Evolutionary conservation across 2,329 filamentous ascomycete genomes (phyloP).

Genomic region (Pseudogymnoascus sp.): DNA sequence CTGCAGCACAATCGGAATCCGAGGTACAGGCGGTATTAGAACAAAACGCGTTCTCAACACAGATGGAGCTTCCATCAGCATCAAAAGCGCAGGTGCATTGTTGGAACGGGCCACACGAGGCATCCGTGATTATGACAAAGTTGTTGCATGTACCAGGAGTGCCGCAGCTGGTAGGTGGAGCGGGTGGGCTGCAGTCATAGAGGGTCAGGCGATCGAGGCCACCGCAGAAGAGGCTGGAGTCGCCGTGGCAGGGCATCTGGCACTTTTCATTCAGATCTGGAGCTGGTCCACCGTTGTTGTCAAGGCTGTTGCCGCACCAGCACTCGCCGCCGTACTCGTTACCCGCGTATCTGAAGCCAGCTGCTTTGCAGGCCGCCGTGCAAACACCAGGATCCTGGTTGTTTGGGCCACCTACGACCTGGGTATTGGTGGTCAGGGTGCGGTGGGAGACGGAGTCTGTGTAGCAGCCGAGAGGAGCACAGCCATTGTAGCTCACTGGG

Average conservation of each 20-base stretch:
- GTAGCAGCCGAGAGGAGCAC: slow-evolving; percentile 8
- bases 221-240: slow-evolving; percentile 12
- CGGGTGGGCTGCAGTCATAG: background rate
- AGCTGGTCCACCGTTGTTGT: slow-evolving; percentile 7
- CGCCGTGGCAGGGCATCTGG: slow-evolving; percentile 14
- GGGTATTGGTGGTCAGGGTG: background rate
- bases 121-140: background rate
- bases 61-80: background rate
- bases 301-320: slow-evolving; percentile 17
- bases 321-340: slow-evolving; percentile 40
- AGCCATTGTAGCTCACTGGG: background rate
- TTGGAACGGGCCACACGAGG: background rate
- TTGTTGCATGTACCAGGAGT: background rate
- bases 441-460: slow-evolving; percentile 1
- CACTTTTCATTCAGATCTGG: slow-evolving; percentile 30
- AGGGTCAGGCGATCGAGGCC: slow-evolving; percentile 11
- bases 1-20: background rate
- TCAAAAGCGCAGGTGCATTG: background rate
- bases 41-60: background rate
- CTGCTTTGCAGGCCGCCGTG: slow-evolving; percentile 9
- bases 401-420: background rate
- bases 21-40: background rate
- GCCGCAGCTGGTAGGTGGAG: background rate
- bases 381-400: background rate
- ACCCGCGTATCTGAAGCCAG: slow-evolving; percentile 33